Base-by-base conservation (phyloP, 1,284 basidiomycete species). In the Cystobasidium sp. region DNA sequence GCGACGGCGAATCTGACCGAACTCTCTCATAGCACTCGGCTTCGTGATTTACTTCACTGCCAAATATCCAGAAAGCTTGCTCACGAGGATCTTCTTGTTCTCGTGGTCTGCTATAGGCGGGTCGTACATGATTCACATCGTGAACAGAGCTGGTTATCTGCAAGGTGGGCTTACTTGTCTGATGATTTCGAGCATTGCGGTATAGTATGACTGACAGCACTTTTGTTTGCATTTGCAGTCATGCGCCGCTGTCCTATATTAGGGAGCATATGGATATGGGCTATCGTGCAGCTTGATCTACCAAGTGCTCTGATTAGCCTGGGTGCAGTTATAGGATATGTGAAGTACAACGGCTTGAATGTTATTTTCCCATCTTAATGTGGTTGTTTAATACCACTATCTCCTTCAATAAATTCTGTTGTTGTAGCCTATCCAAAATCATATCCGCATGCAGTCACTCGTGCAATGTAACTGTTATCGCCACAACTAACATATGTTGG, bases 221-320 rank as follows among this genome's bases (percentile, higher is more conserved):
- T 31, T 4, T 5, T n/a, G 3, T 61, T 18, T 61, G 18, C 1
- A 1, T 3, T 22, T 16, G 8, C 77, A 37, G 79, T 82, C 8
- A 78, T 82, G 47, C 79, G 80, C n/a, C 79, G 78, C 20, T 79
- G 79, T 9, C 81, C 82, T 0, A 79, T 81, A 10, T 77, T 83
- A 0, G 82, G 82, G 47, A 81, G 81, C 1, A 77, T 83, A 20
- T 83, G 82, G 82, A 78, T 83, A 55, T 82, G 80, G 61, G 67
- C 79, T 10, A 78, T 82, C 8, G 81, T 82, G 20, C 78, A 80
- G 49, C 69, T 83, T 43, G 81, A 82, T 53, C 78, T 83, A 4
- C 53, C 77, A 3, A 77, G 76, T 6, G 80, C 79, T 0, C 68
- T 79, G 44, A 53, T 80, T 51, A 80, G 79, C 63, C 75, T 83